Evolutionary conservation across 73 alveolate species (phyloP).

Genomic region (Uronychia setigera): DNA sequence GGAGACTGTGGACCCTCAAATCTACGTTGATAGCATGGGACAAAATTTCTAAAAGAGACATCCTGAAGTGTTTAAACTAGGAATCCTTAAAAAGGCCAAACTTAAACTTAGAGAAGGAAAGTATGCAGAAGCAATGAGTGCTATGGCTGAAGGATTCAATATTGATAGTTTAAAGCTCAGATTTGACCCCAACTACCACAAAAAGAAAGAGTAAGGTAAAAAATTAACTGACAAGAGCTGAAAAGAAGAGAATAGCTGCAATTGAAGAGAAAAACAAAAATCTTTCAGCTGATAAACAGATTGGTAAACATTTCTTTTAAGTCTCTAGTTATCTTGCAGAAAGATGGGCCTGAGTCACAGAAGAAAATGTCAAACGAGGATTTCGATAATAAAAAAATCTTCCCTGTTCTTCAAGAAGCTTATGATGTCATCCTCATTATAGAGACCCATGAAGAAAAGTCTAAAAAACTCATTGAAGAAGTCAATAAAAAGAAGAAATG

Average conservation of each 20-base stretch:
- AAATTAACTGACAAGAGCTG: not conserved
- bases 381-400: conserved; percentile 34
- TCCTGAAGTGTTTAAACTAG: conserved; percentile 84
- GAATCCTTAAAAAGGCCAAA: conserved; percentile 81
- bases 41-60: conserved; percentile 59
- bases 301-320: not conserved
- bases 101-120: conserved; percentile 68
- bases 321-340: not conserved
- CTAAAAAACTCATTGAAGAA: not conserved
- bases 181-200: conserved; percentile 47
- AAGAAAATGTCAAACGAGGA: conserved; percentile 50
- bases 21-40: conserved; percentile 75
- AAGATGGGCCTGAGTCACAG: conserved; percentile 30
- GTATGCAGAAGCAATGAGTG: conserved; percentile 62
- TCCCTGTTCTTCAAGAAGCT: conserved; percentile 30
- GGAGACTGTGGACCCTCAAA: conserved; percentile 31
- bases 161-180: conserved; percentile 56
- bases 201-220: conserved; percentile 3
- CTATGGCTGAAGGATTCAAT: conserved; percentile 78
- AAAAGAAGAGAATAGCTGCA: not conserved
- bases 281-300: not conserved
- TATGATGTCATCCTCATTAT: conserved; percentile 21
- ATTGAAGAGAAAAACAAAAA: not conserved
- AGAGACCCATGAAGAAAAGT: conserved; percentile 9
- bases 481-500: not conserved